Base-by-base conservation (phyloP, 768 basidiomycete genomes). In the Tylopilus sp. region DNA sequence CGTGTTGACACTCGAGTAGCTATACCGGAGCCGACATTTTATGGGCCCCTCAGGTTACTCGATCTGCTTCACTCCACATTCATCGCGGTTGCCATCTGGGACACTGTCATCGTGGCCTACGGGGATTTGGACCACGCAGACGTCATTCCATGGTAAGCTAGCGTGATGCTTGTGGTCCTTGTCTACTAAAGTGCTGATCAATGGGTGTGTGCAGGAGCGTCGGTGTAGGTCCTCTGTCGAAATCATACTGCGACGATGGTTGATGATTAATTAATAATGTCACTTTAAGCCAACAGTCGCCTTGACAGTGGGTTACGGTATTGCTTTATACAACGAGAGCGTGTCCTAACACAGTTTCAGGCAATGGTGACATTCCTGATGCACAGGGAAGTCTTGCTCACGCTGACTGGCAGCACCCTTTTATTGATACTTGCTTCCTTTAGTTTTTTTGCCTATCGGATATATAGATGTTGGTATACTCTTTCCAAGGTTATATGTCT, bases 361-460 rank as follows among this genome's bases (percentile, higher is more conserved):
- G 63, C 63, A 18, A 57, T 53, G 51, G 28, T 64, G 18, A 64
- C 62, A n/a, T 65, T 65, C 23, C 35, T 67, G 7, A 57, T 53
- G 15, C 63, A 65, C 58, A 56, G 56, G 63, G 50, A 15, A 44
- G 53, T 28, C 12, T 15, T 28, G 2, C 2, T 7, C 4, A 0
- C 3, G 22, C 12, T 21, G 6, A 8, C 15, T 0, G 5, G 6
- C 39, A 11, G 31, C 31, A 31, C 2, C 1, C 35, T 17, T 35
- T 22, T 25, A 18, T 31, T 57, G 23, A 59, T 11, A 8, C 12
- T 23, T 9, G 10, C 22, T 6, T 36, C 13, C 23, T 31, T 35
- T n/a, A 65, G 63, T 31, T 67, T 61, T 48, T 64, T 67, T 42
- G 53, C 52, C 13, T 43, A 64, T 43, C 62, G 63, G 22, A 66